Percentiles rank a stretch among this genome's conserved stretches.
phyloP scores from a whole-genome alignment of 192 early-diverging fungal genomes.

The Coemansia sp. region DNA sequence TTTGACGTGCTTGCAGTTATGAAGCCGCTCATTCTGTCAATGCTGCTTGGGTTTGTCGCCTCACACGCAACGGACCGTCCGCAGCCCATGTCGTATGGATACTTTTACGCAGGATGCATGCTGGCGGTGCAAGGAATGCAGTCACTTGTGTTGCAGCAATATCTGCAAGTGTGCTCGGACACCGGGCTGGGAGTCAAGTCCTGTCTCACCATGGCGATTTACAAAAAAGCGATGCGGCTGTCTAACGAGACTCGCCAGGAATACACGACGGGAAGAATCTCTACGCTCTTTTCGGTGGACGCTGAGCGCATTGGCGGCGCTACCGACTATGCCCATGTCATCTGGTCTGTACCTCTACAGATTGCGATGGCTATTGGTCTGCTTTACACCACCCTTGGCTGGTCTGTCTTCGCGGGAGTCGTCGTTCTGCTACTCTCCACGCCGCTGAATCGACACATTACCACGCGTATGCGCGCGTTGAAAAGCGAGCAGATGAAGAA shows the following conservation, averaged over 20 bases:
- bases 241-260: conserved; percentile 77
- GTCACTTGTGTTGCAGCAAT: conserved; percentile 83
- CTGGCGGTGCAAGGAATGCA: conserved; percentile 70
- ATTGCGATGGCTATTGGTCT: conserved; percentile 74
- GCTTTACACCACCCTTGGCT: conserved; percentile 80
- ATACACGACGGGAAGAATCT: conserved; percentile 79
- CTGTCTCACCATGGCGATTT: conserved; percentile 78
- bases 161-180: conserved; percentile 77
- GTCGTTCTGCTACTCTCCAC: conserved; percentile 77
- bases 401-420: conserved; percentile 83
- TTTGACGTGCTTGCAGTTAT: conserved; percentile 79
- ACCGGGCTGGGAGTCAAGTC: conserved; percentile 75
- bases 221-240: conserved; percentile 79
- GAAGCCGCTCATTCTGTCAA: conserved; percentile 76
- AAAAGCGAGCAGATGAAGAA: conserved; percentile 84
- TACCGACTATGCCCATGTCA: conserved; percentile 70
- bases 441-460: conserved; percentile 75
- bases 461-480: conserved; percentile 64
- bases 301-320: conserved; percentile 65
- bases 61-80: conserved; percentile 37
- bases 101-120: conserved; percentile 81
- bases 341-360: conserved; percentile 80
- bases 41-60: conserved; percentile 66
- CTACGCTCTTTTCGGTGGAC: conserved; percentile 69
- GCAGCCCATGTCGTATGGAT: conserved; percentile 72